Conservation (phyloP, 148 eudicot species). For the Simmondsia chinensis region DNA sequence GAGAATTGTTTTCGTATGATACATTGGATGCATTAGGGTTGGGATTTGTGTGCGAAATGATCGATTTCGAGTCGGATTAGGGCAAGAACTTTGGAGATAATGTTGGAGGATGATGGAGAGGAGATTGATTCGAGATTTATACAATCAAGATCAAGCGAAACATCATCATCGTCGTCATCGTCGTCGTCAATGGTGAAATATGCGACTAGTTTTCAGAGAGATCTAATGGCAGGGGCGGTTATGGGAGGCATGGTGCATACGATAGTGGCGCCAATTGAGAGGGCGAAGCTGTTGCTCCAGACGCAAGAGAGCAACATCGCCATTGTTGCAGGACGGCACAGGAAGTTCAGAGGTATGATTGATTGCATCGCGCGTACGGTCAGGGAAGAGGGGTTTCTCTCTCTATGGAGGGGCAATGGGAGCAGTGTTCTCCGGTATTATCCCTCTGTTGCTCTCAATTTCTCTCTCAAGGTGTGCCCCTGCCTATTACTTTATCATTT, state of each 20-base stretch:
- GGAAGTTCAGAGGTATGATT: slow-evolving; percentile 82
- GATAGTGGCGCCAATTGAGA: slow-evolving; percentile 91
- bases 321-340: slow-evolving; percentile 48
- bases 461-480: slow-evolving; percentile 77
- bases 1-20: no score
- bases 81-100: no score
- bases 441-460: slow-evolving; percentile 97
- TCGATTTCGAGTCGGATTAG: no score
- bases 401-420: slow-evolving; percentile 95
- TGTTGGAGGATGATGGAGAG: no score
- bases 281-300: slow-evolving; percentile 81
- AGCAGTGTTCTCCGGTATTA: slow-evolving; percentile 87
- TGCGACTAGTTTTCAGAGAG: slow-evolving; percentile 52
- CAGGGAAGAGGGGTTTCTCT: slow-evolving; percentile 63
- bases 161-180: not conserved
- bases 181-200: slow-evolving; percentile 10
- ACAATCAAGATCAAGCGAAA: slow-evolving; percentile 8
- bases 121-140: not conserved
- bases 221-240: slow-evolving; percentile 82
- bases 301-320: slow-evolving; percentile 89
- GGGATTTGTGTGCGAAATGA: no score
- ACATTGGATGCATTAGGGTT: no score
- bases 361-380: slow-evolving; percentile 64
- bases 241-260: slow-evolving; percentile 95
- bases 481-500: not conserved